phyloP scores from a whole-genome alignment of 2,329 filamentous ascomycete genomes.

The Cadophora luteo-olivacea region DNA sequence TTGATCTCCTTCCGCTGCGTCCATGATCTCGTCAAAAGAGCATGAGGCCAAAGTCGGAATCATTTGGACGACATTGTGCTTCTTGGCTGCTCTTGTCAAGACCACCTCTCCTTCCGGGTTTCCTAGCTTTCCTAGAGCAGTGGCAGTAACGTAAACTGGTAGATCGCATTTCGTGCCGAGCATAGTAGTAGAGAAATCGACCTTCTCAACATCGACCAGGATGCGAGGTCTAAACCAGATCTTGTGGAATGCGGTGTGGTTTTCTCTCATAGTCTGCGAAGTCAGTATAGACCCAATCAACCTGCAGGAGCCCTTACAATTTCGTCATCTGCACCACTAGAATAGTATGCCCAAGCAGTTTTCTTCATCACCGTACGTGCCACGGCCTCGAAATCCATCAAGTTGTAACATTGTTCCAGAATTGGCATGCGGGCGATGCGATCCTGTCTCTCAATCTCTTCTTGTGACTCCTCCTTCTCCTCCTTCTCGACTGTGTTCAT shows the following conservation, averaged over 20 bases:
- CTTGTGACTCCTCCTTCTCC: constrained; percentile 70
- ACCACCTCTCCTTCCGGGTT: constrained; percentile 93
- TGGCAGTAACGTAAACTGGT: constrained; percentile 96
- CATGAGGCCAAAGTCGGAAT: constrained; percentile 96
- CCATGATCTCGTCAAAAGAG: constrained; percentile 96
- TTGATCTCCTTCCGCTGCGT: constrained; percentile 79
- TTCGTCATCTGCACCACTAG: constrained; percentile 88
- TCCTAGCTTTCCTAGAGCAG: constrained; percentile 92
- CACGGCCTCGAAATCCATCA: constrained; percentile 95
- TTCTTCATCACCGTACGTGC: constrained; percentile 93
- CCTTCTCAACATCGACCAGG: constrained; percentile 85
- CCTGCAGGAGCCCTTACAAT: constrained; percentile 61
- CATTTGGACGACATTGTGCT: constrained; percentile 96
- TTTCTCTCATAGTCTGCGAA: constrained; percentile 85
- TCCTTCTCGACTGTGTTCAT: constrained; percentile 78
- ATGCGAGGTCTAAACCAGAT: constrained; percentile 95
- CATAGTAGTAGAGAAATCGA: constrained; percentile 92
- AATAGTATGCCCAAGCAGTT: constrained; percentile 97
- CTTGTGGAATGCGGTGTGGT: constrained; percentile 94
- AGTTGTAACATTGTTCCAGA: constrained; percentile 88
- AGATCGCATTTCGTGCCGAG: constrained; percentile 83
- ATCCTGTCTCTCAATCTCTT: constrained; percentile 77
- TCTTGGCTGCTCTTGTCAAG: constrained; percentile 81
- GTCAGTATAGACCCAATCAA: constrained; percentile 28
- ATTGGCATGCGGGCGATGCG: constrained; percentile 78